phyloP scores from a whole-genome alignment of 2,329 filamentous ascomycete species.

The Curvularia verruculosa region DNA sequence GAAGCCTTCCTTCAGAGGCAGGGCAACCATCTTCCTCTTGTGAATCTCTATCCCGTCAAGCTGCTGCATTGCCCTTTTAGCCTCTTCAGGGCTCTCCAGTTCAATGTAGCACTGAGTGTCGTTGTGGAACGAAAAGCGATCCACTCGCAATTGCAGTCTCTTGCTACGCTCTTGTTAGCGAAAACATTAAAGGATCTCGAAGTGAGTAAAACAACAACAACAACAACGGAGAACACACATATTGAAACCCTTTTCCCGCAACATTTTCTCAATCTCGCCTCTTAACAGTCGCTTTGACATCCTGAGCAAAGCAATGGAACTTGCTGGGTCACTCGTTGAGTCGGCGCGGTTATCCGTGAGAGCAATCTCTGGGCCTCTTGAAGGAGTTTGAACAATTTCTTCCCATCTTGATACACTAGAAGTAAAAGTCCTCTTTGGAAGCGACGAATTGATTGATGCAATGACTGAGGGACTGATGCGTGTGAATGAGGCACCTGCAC shows the following conservation, averaged over 20 bases:
- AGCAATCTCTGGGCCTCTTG: conserved; percentile 11
- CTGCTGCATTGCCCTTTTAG: conserved; percentile 14
- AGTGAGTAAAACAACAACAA: background rate
- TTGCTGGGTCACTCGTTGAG: conserved; percentile 1
- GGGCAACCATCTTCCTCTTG: background rate
- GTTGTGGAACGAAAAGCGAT: conserved; percentile 29
- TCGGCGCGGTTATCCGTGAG: conserved; percentile 7
- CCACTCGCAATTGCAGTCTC: conserved; percentile 22
- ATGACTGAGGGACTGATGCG: conserved; percentile 21
- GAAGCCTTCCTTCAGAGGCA: conserved; percentile 16
- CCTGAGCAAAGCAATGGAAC: conserved; percentile 19
- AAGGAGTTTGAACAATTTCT: conserved; percentile 12
- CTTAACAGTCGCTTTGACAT: conserved; percentile 16
- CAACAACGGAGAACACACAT: conserved; percentile 22
- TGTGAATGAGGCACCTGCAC: conserved; percentile 15
- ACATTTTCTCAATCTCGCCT: conserved; percentile 19
- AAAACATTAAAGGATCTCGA: conserved; percentile 11
- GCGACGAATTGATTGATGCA: conserved; percentile 13
- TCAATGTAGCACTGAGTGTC: conserved; percentile 23
- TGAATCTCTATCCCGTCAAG: conserved; percentile 10
- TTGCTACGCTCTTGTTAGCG: conserved; percentile 18
- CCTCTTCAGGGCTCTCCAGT: conserved; percentile 25
- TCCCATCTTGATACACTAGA: conserved; percentile 14
- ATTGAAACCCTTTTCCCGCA: conserved; percentile 22
- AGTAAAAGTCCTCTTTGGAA: conserved; percentile 19